Evolutionary conservation across 2,329 filamentous ascomycete genomes (phyloP), one percentile per base, ranked within the genome.

Genomic region (Fusarium tupiense): DNA sequence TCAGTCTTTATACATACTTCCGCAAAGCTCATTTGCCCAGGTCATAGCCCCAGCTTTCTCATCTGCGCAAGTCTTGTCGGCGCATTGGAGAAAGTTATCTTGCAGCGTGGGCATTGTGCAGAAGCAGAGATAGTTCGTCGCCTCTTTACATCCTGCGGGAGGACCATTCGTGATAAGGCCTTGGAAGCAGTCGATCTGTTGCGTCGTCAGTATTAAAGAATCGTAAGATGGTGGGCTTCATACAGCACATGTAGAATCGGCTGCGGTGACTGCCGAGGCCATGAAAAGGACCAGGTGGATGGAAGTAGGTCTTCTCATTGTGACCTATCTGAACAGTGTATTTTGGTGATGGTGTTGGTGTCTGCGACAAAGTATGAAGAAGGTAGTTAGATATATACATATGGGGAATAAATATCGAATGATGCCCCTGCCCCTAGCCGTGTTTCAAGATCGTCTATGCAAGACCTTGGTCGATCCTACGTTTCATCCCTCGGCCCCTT

Each of bases 11-110:
- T 14, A 47, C 65, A 33, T 24, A 73, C 73, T 73, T 2, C 11
- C n/a, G 85, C 89, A 80, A n/a, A 80, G 68, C 33, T 76, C 71
- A 24, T 74, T 69, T 7, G 77, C 78, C 40, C 79, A 80, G 14
- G 29, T 33, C 35, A 79, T 59, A 22, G 78, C 74, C 5, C 50
- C 58, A 8, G 66, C 47, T 16, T 67, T 71, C 0, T 72, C 60
- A 14, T 44, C 35, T 38, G 66, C 52, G 22, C 66, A 69, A 53
- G 70, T 69, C 20, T 52, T 56, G 14, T 74, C 57, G 26, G 67
- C 61, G 22, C 79, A 80, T 24, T 80, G 70, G 6, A 71, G 43
- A 63, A 79, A 80, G 60, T 74, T 75, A 29, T 47, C 37, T 43
- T 80, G 79, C 5, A 80, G 74, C 1, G 54, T 49, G 22, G 74